Conservation (phyloP, 192 early-diverging fungal genomes). For the Backusella macrospora region DNA sequence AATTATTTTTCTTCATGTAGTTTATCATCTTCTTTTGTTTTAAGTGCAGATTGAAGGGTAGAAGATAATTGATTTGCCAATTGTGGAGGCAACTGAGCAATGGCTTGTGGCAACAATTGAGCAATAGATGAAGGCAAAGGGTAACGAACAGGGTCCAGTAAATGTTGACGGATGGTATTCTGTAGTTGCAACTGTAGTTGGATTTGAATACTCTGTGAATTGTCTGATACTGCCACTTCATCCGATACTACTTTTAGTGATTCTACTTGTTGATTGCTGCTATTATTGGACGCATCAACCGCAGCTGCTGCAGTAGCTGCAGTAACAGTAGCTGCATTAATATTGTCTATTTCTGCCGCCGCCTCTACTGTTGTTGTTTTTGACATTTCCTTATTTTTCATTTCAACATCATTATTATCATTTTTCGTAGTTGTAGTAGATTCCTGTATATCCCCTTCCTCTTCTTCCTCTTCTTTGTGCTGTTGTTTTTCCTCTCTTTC, state of each 20-base stretch:
- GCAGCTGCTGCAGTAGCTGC: neutral
- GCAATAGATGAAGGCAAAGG: conserved; percentile 41
- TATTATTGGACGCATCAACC: neutral
- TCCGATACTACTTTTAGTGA: neutral
- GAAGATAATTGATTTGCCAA: conserved; percentile 34
- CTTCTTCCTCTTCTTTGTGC: neutral
- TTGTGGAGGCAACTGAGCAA: conserved; percentile 39
- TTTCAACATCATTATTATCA: neutral
- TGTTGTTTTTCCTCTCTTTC: neutral
- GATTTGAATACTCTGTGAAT: conserved; percentile 21
- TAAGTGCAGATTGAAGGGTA: conserved; percentile 23
- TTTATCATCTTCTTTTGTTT: neutral
- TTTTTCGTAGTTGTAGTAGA: neutral
- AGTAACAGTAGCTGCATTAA: neutral
- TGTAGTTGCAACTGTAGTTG: conserved; percentile 42
- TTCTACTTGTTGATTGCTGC: neutral
- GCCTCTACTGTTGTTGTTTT: neutral
- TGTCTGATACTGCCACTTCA: neutral
- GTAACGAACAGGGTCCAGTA: conserved; percentile 37
- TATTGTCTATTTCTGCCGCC: neutral
- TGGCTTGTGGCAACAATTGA: conserved; percentile 40
- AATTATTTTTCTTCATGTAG: neutral
- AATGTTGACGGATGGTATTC: conserved; percentile 43
- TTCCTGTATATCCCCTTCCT: neutral
- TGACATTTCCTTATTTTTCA: neutral